A percentile compares a stretch with the other conserved stretches of the same genome.
Conservation (phyloP, 306 rosid genomes). For the Inga leiocalycina region DNA sequence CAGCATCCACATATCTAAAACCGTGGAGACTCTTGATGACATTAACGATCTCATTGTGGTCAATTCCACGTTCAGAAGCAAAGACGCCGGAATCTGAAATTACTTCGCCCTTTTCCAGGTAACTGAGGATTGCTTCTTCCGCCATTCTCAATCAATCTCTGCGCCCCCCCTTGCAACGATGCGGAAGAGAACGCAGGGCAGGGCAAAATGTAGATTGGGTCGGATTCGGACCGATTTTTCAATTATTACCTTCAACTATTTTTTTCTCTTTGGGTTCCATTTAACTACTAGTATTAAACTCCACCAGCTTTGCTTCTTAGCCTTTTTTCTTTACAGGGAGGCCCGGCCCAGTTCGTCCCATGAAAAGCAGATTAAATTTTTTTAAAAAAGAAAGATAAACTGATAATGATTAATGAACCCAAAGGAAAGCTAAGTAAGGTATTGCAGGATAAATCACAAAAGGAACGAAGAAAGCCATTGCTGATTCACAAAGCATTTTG, state of each 20-base stretch:
- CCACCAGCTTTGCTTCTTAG: not conserved
- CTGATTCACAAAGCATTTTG: too few species aligned
- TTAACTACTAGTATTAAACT: not conserved
- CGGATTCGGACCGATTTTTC: not conserved
- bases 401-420: too few species aligned
- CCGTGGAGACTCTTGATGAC: constrained; percentile 83
- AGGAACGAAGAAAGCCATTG: too few species aligned
- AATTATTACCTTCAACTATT: not conserved
- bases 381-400: too few species aligned
- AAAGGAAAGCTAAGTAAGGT: too few species aligned
- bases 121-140: constrained; percentile 72
- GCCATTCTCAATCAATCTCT: constrained; percentile 47
- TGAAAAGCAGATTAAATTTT: too few species aligned
- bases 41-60: constrained; percentile 72
- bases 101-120: constrained; percentile 51
- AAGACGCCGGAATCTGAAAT: constrained; percentile 75
- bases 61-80: constrained; percentile 57
- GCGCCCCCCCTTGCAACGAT: not conserved
- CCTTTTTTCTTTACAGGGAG: not conserved
- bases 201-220: not conserved
- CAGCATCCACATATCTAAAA: constrained; percentile 71
- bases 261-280: not conserved
- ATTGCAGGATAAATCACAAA: too few species aligned
- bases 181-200: not conserved
- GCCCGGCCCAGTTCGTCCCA: not conserved